A percentile compares a stretch with the other conserved stretches of the same genome.
Conservation (phyloP, 768 basidiomycete species). For the Boletus subcaerulescens region DNA sequence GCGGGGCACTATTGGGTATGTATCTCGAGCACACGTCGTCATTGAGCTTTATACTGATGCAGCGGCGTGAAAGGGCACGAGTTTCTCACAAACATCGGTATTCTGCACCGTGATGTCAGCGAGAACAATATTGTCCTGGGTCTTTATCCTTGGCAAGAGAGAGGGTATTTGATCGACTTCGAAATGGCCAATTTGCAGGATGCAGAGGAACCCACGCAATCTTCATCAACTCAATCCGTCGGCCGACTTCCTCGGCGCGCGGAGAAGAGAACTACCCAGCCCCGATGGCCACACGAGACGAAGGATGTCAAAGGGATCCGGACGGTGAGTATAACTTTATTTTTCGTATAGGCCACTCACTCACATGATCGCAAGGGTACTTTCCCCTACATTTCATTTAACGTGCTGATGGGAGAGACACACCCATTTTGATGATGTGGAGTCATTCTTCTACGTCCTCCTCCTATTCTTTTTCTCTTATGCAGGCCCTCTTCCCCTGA, state of each 20-base stretch:
- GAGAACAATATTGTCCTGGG: not conserved
- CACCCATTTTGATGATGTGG: not conserved
- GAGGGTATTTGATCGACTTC: slow-evolving; percentile 32
- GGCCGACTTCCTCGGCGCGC: too few species aligned
- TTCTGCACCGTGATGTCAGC: not conserved
- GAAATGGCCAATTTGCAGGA: slow-evolving; percentile 16
- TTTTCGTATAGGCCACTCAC: not conserved
- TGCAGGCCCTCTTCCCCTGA: not conserved
- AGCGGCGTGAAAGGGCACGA: not conserved
- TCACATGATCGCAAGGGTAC: not conserved
- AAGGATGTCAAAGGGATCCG: too few species aligned
- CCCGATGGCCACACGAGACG: too few species aligned
- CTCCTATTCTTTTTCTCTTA: not conserved
- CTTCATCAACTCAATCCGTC: too few species aligned
- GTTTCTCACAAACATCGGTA: not conserved
- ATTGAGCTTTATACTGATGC: too few species aligned
- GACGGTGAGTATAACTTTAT: not conserved
- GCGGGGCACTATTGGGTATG: not conserved
- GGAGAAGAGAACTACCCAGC: too few species aligned
- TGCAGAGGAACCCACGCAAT: not conserved
- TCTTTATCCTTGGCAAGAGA: not conserved
- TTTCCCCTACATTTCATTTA: not conserved
- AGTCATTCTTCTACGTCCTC: slow-evolving; percentile 1
- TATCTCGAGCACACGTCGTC: not conserved
- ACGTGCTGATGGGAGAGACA: not conserved